A percentile compares a stretch with the other conserved stretches of the same genome.
Conservation (phyloP, 2,329 filamentous ascomycete genomes). For the Hymenoscyphus occultus region DNA sequence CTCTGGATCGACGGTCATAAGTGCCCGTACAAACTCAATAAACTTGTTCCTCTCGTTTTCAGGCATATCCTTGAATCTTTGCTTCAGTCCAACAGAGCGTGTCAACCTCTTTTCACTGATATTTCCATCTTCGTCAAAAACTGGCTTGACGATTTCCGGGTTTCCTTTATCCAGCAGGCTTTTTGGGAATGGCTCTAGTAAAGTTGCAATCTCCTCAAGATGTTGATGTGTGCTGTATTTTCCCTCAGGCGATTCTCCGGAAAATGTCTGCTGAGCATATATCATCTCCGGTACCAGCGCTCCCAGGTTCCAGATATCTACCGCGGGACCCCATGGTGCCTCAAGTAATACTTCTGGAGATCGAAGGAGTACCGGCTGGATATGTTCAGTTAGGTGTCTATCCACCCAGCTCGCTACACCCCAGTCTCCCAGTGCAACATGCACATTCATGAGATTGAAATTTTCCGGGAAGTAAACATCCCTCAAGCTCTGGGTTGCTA, state of each 20-base stretch:
- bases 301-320: background rate
- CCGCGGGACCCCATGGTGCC: background rate
- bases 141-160: background rate
- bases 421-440: background rate
- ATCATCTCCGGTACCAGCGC: background rate
- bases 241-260: background rate
- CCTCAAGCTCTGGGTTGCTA: background rate
- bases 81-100: background rate
- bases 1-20: background rate
- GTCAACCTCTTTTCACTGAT: background rate
- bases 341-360: background rate
- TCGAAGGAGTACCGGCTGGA: background rate
- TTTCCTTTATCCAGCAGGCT: background rate
- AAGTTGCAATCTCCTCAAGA: background rate
- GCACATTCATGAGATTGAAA: background rate
- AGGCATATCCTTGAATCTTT: background rate
- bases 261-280: background rate
- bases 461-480: background rate
- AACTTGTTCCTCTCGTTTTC: background rate
- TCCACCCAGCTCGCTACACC: background rate
- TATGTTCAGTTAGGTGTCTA: background rate
- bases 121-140: background rate
- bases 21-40: background rate
- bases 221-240: background rate
- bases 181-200: background rate